These are phyloP conservation scores for Oxyria digyna DNA, from an alignment of 148 eudicot genomes.

Conservation along the genomic window DNA sequence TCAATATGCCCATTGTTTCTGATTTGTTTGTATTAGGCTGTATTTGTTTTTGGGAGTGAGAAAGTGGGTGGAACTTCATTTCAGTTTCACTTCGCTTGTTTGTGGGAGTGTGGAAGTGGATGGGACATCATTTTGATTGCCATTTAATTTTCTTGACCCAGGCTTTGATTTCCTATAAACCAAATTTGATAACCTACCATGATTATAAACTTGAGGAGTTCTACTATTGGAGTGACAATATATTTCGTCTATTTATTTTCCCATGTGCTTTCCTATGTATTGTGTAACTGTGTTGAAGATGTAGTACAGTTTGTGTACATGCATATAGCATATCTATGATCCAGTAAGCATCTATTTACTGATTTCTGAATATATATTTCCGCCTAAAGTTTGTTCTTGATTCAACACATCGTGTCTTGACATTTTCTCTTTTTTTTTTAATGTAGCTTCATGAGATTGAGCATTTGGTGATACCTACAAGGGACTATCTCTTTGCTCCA, in stretches of 20 bases:
- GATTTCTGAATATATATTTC: neutral
- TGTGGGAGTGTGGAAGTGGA: neutral
- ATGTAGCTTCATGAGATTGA: slow-evolving; percentile 60
- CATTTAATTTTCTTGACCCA: neutral
- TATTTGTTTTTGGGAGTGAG: neutral
- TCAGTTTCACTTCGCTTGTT: neutral
- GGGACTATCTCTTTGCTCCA: slow-evolving; percentile 90
- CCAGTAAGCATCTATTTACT: neutral
- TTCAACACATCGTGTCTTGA: neutral
- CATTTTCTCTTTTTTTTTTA: neutral
- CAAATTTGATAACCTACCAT: neutral
- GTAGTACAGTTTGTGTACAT: neutral
- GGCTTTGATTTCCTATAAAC: neutral
- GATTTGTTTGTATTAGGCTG: neutral
- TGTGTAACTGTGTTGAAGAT: neutral
- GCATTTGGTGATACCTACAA: slow-evolving; percentile 86
- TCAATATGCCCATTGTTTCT: neutral
- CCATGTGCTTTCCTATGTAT: neutral
- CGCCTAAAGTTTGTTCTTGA: neutral
- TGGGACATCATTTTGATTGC: neutral
- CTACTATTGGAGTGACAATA: neutral
- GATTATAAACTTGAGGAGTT: neutral
- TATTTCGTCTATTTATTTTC: neutral
- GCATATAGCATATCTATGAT: neutral
- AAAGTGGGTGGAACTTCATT: neutral